A percentile compares a stretch with the other conserved stretches of the same genome.
Conservation (phyloP, 2,329 filamentous ascomycete genomes). For the Zarea fungicola region DNA sequence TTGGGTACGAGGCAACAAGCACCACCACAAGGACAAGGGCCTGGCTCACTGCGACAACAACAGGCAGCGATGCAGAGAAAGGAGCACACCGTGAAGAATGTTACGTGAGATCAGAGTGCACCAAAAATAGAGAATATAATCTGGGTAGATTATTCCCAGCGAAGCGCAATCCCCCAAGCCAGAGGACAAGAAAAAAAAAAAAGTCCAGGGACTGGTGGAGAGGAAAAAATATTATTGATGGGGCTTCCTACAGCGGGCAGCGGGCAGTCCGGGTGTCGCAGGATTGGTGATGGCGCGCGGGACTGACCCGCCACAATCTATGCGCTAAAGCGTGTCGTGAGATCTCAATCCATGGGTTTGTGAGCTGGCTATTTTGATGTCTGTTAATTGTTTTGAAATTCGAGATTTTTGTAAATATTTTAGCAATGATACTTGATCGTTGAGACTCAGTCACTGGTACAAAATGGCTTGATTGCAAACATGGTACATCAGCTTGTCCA, state of each 20-base stretch:
- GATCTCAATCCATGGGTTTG: too few species aligned
- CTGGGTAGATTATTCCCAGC: not conserved
- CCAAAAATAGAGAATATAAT: not conserved
- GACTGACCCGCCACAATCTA: not conserved
- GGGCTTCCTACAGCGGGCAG: not conserved
- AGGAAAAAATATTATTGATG: not conserved
- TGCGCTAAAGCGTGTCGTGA: not conserved
- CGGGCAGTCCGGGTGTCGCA: not conserved
- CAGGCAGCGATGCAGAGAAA: not conserved
- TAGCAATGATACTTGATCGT: too few species aligned
- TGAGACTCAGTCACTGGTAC: too few species aligned
- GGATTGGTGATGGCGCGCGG: not conserved
- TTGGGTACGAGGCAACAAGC: not conserved
- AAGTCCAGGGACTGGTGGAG: not conserved
- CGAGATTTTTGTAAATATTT: too few species aligned
- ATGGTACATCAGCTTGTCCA: too few species aligned
- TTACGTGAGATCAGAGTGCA: not conserved
- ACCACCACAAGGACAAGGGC: not conserved
- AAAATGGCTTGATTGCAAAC: too few species aligned
- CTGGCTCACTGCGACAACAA: not conserved
- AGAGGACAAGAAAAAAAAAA: not conserved
- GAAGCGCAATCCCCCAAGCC: not conserved
- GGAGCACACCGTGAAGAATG: not conserved
- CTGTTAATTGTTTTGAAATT: too few species aligned
- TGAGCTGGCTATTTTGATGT: too few species aligned